Base-by-base conservation (phyloP, 2,329 filamentous ascomycete species). In the Penicillium glabrum region DNA sequence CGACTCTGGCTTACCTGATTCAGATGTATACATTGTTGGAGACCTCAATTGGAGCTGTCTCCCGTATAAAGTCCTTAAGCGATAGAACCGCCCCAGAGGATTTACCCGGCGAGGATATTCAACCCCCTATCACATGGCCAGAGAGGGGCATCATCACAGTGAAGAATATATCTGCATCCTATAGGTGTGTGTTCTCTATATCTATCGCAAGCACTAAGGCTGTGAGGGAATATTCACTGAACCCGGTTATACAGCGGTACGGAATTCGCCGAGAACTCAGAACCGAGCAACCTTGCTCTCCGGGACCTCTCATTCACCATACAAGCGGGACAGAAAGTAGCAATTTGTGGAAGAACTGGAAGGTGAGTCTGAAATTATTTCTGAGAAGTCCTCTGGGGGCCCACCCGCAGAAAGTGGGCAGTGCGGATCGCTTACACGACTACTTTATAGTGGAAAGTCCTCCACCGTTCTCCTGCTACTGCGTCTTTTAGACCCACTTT, bases 291-390 rank as follows among this genome's bases (percentile, higher is more conserved):
- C 24, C 44, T 46, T 19, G 44, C 44, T 9, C 44, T 46, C 7
- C 44, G 44, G 11, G 24, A 46, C 44, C 24, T 46, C 23, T 29
- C 44, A 29, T 46, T 46, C 24, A 46, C 44, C 11, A 27, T 46
- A n/a, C 24, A 14, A 27, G 44, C 44, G 9, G 44, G 44, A 5
- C 44, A 46, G 7, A 46, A 46, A 29, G 44, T 46, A 46, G 23
- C 44, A n/a, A 46, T 46, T 11, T 46, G 44, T 29, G 44, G 44
- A n/a, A 66, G 67, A 53, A 60, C 54, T 0, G 60, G 62, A 44
- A 57, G 55, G 55, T 57, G 33, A 49, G 54, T 27, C 19, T 46
- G 13, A 10, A 23, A 5, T 1, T 2, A 21, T 13, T 23, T 0
- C 21, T 23, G 9, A 21, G 2, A 10, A 13, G 4, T 1, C 11